Conservation (phyloP, 1,139 yeast genomes). For the Geotrichum candidum region DNA sequence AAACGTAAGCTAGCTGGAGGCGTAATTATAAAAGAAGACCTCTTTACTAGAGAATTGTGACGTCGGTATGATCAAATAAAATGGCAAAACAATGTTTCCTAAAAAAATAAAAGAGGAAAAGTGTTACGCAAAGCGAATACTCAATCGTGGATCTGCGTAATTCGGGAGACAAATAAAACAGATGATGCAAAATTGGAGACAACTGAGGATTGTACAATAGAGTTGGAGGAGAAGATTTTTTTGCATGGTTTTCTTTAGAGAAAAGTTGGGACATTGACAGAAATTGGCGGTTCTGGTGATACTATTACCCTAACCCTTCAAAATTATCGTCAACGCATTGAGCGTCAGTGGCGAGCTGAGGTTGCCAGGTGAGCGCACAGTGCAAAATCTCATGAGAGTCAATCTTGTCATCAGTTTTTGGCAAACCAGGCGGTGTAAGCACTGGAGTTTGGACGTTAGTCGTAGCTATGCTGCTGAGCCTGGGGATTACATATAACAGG, state of each 20-base stretch:
- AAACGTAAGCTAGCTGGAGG: background rate
- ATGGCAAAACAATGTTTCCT: background rate
- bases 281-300: background rate
- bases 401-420: background rate
- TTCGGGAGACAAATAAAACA: background rate
- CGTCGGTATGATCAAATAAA: background rate
- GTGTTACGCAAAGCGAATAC: background rate
- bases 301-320: background rate
- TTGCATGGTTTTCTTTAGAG: background rate
- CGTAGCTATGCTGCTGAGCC: background rate
- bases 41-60: no score
- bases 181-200: background rate
- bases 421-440: background rate
- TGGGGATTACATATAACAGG: background rate
- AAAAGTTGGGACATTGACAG: background rate
- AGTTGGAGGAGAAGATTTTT: background rate
- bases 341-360: no score
- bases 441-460: background rate
- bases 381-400: background rate
- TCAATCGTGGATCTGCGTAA: background rate
- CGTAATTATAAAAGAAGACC: background rate
- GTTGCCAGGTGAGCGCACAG: background rate
- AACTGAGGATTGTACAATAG: background rate
- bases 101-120: background rate
- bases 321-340: background rate